phyloP scores from a whole-genome alignment of 176 grass and related monocot species.

The Calamus simplicifolius region DNA sequence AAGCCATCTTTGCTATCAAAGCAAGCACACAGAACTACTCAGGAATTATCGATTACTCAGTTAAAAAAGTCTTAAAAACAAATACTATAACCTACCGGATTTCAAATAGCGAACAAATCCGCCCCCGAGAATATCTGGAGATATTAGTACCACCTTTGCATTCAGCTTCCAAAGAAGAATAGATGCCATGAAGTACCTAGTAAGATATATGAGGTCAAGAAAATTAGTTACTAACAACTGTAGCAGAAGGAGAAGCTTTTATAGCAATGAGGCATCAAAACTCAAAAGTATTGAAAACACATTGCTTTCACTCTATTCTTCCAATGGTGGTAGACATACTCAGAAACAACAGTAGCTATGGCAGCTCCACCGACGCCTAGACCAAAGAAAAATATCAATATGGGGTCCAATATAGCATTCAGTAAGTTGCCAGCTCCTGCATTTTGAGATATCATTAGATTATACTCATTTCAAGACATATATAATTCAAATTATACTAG shows the following conservation, averaged over 20 bases:
- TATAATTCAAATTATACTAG: no score
- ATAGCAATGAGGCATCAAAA: conserved; percentile 7
- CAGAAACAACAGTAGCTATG: conserved; percentile 74
- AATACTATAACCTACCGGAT: conserved; percentile 50
- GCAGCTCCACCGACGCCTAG: conserved; percentile 87
- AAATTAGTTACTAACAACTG: background rate
- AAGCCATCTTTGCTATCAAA: no score
- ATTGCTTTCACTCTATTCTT: conserved; percentile 28
- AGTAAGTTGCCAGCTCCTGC: conserved; percentile 79
- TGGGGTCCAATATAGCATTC: conserved; percentile 66
- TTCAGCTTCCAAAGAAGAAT: conserved; percentile 87
- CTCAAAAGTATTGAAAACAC: conserved; percentile 7
- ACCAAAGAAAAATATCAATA: conserved; percentile 79
- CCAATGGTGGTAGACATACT: conserved; percentile 52
- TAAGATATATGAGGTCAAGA: conserved; percentile 20
- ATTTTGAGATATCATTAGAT: conserved; percentile 3
- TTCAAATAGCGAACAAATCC: conserved; percentile 64
- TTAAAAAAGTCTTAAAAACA: conserved; percentile 6
- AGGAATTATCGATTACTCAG: background rate
- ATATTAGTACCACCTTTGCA: conserved; percentile 52
- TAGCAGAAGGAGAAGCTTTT: no score
- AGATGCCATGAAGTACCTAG: conserved; percentile 73
- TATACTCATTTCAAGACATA: background rate
- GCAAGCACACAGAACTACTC: no score
- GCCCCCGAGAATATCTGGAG: conserved; percentile 34